Conservation (phyloP, 78 protist species). For the Creolimax fragrantissima region DNA sequence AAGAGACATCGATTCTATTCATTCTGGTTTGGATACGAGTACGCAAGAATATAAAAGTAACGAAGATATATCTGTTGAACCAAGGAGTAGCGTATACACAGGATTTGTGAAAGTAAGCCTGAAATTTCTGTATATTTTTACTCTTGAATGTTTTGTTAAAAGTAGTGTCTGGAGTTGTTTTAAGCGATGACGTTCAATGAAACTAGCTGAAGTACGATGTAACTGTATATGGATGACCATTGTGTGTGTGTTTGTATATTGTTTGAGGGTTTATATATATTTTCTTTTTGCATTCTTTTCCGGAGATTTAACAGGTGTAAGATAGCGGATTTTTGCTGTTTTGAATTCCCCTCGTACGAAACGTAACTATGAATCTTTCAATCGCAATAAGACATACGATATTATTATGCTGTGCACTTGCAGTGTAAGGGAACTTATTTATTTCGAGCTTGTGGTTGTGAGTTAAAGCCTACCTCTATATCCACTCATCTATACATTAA, state of each 20-base stretch:
- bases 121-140: neutral
- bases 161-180: neutral
- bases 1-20: neutral
- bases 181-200: neutral
- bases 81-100: too few species aligned
- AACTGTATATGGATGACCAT: too few species aligned
- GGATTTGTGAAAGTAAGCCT: neutral
- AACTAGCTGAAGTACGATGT: too few species aligned
- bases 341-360: too few species aligned
- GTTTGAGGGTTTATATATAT: too few species aligned
- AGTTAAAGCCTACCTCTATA: neutral
- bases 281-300: too few species aligned
- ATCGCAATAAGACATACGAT: neutral
- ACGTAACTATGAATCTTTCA: neutral
- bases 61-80: neutral
- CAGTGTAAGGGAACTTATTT: neutral
- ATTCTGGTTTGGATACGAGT: neutral
- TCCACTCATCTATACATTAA: neutral
- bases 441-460: neutral
- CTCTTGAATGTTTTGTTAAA: neutral
- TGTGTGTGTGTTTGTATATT: too few species aligned
- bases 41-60: neutral
- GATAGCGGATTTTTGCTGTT: too few species aligned
- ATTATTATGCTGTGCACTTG: neutral
- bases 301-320: too few species aligned